Base-by-base conservation (phyloP, 768 basidiomycete genomes). In the Mrakia hoshinonis region DNA sequence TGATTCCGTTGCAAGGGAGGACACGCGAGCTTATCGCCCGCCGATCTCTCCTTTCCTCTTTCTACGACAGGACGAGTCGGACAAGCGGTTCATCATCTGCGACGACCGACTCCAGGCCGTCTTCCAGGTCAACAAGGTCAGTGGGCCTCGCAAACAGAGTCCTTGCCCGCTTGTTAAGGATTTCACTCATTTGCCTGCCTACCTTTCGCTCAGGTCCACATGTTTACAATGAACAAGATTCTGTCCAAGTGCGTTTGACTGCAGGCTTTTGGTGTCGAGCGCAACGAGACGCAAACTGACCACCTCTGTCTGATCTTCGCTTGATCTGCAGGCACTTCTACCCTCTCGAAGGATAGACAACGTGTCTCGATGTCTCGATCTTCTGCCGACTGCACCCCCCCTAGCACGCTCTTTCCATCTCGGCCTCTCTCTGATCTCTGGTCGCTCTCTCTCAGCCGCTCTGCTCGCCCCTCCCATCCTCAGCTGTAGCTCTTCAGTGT, bases 11-110 rank as follows among this genome's bases (percentile, higher is more conserved):
- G n/a, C n/a, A n/a, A n/a, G n/a, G n/a, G n/a, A n/a, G n/a, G n/a
- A n/a, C n/a, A n/a, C n/a, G n/a, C n/a, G n/a, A n/a, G n/a, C 24
- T 58, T 60, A n/a, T n/a, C 34, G 15, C 18, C 46, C 12, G 38
- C 22, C 34, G 26, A 43, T 47, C 29, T 47, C 26, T 62, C 39
- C 29, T 62, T 62, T 12, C 22, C 2, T 4, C 34, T 62, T 62
- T 4, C 39, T 18, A 72, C 34, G 1, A 4, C 92, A 97, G 81
- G 93, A 97, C 77, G 91, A 91, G 6, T 79, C 77, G 1, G 90
- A 95, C 79, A 89, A 83, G 80, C 85, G 86, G 68, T 91, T 90
- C 78, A 96, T 97, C 73, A 74, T 92, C 2, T 94, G 92, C 76
- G 92, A 97, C 79, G 81, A 83, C 22, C 82, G 79, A 22, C 77